Conservation (phyloP, 805 yeast genomes). For the Hagleromyces aurorensis region DNA sequence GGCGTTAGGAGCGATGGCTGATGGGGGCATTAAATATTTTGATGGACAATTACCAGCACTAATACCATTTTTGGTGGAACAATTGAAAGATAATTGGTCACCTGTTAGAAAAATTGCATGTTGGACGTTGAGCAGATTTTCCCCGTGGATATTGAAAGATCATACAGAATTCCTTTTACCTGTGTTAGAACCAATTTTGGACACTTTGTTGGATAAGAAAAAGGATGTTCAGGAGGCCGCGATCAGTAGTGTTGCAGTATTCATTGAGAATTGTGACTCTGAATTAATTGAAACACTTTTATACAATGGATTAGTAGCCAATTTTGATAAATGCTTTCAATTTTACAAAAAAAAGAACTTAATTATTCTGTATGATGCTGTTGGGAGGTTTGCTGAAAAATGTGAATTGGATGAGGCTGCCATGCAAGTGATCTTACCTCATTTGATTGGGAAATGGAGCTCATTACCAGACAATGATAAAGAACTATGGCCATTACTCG, state of each 20-base stretch:
- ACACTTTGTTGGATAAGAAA: slow-evolving; percentile 70
- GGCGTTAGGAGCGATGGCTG: slow-evolving; percentile 92
- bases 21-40: slow-evolving; percentile 71
- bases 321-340: slow-evolving; percentile 65
- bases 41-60: slow-evolving; percentile 67
- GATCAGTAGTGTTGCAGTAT: slow-evolving; percentile 75
- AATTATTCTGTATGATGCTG: slow-evolving; percentile 78
- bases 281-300: slow-evolving; percentile 50
- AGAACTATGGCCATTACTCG: slow-evolving; percentile 85
- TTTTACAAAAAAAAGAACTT: slow-evolving; percentile 77
- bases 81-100: slow-evolving; percentile 67
- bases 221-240: slow-evolving; percentile 96
- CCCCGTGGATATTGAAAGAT: slow-evolving; percentile 72
- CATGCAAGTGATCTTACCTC: slow-evolving; percentile 64
- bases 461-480: slow-evolving; percentile 64
- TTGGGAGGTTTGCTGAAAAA: slow-evolving; percentile 81
- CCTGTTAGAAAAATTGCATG: slow-evolving; percentile 89
- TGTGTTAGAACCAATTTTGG: slow-evolving; percentile 67
- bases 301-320: slow-evolving; percentile 57
- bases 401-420: slow-evolving; percentile 49
- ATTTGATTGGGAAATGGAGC: slow-evolving; percentile 78
- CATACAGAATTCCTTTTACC: slow-evolving; percentile 66
- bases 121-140: slow-evolving; percentile 88
- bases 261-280: slow-evolving; percentile 69
- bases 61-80: slow-evolving; percentile 76